Evolutionary conservation across 371 early-diverging fungal genomes (phyloP), one percentile per base, ranked within the genome.

Genomic region (Sporodiniella umbellata): DNA sequence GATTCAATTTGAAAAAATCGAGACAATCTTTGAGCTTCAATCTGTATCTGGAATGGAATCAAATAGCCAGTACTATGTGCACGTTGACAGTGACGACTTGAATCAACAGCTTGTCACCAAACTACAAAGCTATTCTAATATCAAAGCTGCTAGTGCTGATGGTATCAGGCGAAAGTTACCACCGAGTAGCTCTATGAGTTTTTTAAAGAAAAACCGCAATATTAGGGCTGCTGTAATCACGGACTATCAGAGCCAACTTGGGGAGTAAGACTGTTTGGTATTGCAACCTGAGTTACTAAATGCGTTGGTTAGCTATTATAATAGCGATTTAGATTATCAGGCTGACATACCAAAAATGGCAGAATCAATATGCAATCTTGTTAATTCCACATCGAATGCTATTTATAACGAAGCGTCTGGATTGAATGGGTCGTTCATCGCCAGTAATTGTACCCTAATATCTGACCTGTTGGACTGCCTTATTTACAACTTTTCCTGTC

Each of bases 141-240:
- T 84, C 0, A 61, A 68, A 17, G 46, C 60, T 8, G 84, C 84
- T 14, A 61, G 64, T 33, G 38, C 45, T 2, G 80, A 83, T 55
- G 81, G 70, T 1, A 53, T 67, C 0, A 73, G 85, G 17, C 57
- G 72, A 2, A 66, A 80, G 42, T 51, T 92, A 12, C 92, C 92
- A 3, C 92, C 92, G 4, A 85, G 87, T 14, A 85, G 86, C 42
- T 76, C 84, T 2, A 86, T 86, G 88, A 72, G 87, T 15, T 92
- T 90, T 54, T 58, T 89, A 51, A 57, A 71, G 35, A 70, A 84
- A 42, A 79, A 71, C 14, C 68, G 72, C 31, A 62, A 60, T 14
- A 80, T 90, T 18, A 75, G 84, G 5, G 79, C 88, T 0, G 79
- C 83, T 4, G 85, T 88, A 0, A 42, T 90, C 33, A 78, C 84